Evolutionary conservation across 352 stramenopile species (phyloP), one percentile per base, ranked within the genome.

Genomic region (Phytophthora multivora): DNA sequence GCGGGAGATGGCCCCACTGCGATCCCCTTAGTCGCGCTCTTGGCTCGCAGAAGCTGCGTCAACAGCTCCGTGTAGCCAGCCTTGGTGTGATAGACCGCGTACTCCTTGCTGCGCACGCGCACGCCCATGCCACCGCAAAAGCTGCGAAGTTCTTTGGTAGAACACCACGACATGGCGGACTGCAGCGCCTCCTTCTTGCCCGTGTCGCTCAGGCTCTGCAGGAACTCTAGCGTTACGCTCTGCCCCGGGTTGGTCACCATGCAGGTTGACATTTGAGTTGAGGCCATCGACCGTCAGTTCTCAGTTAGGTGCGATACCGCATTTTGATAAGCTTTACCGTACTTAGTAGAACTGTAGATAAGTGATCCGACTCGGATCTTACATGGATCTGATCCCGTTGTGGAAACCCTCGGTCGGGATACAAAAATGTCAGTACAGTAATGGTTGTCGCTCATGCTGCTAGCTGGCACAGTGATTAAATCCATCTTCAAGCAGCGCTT

Each of bases 21-120:
- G 23, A 58, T 25, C 8, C 52, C 52, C 25, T 64, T 51, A 26
- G 9, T 56, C 13, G 47, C 47, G 21, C 39, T 69, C 26, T 51
- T 53, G 28, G 47, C 54, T 8, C 42, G 19, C 41, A 69, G 10
- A 13, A 69, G 36, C 19, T 69, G 48, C n/a, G 11, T 50, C 35
- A 69, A 21, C 48, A 69, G 25, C 46, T 69, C 54, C 39, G 48
- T 48, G 28, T 70, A 66, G 12, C 47, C 55, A 15, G 55, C 62
- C 23, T 70, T 70, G 25, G 54, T 61, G 31, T 70, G 54, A 28
- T 70, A 70, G 7, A 40, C 55, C 10, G 62, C 62, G 48, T 66
- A 66, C 33, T 60, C 48, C 33, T 70, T 70, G 21, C 62, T 70
- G 9, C 42, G 48, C 41, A 64, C 62, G 7, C 47, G 62, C 8